Percentiles rank a stretch among this genome's conserved stretches.
Evolutionary conservation across 2,329 filamentous ascomycete species (phyloP).

Genomic region (Colletotrichum theobromicola): DNA sequence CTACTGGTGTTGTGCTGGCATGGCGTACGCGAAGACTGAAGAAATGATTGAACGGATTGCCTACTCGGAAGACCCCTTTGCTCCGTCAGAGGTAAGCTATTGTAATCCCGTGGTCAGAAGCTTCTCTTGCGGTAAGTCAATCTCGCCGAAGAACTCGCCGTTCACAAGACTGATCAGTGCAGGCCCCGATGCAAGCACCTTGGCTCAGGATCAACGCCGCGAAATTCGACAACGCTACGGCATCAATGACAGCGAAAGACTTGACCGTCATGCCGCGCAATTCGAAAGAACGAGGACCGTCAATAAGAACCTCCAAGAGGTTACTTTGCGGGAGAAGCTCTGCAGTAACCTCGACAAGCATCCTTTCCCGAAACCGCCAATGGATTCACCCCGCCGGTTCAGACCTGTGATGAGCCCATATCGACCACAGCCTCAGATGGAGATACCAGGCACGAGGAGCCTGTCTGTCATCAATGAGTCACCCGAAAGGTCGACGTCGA

Average conservation of each 20-base stretch:
- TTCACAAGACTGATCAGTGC: not conserved
- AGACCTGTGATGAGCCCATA: not conserved
- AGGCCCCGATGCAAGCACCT: not conserved
- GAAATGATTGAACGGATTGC: constrained; percentile 8
- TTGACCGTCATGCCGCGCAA: not conserved
- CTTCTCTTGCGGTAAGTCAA: not conserved
- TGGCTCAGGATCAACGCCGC: not conserved
- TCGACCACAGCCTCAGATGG: not conserved
- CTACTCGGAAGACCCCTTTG: constrained; percentile 7
- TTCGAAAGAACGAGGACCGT: not conserved
- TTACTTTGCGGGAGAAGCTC: constrained; percentile 7
- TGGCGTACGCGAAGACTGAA: not conserved
- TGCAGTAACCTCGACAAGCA: not conserved
- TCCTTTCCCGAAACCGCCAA: not conserved
- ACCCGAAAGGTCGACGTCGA: not conserved
- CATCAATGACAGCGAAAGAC: not conserved
- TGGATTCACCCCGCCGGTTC: constrained; percentile 7
- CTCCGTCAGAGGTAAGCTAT: not conserved
- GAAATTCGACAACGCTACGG: constrained; percentile 5
- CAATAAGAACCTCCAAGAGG: constrained; percentile 5
- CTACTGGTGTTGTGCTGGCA: not conserved
- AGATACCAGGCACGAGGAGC: not conserved
- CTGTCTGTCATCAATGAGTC: not conserved
- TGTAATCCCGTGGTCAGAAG: not conserved
- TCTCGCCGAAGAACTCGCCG: not conserved